Base-by-base conservation (phyloP, 768 basidiomycete genomes). In the Roridomyces roridus region DNA sequence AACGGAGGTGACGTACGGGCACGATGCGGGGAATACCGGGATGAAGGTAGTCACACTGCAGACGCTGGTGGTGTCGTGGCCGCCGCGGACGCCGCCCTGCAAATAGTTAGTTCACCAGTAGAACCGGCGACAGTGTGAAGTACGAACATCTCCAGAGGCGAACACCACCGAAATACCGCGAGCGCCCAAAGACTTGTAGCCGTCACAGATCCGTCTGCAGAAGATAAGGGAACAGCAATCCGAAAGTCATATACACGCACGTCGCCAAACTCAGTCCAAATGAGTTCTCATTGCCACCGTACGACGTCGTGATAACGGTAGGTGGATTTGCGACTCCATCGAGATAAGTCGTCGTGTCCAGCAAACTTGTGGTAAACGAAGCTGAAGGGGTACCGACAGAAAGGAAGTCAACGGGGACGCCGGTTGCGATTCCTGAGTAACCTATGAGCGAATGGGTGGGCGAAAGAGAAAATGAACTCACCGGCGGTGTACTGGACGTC, bases 1-100 rank as follows among this genome's bases (percentile, higher is more conserved):
- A n/a, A 68, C 67, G 20, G 57, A 25, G 29, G 67, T 68, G 26
- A 68, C 66, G 43, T 37, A 68, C 6, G 66, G 64, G 53, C 64
- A 67, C 8, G 54, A 54, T 21, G 51, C 54, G 12, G 66, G 66
- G 55, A 57, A 57, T 5, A 41, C 37, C 7, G 47, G 8, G 46
- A 50, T 15, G 34, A 50, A 57, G 21, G 28, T 28, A n/a, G 25
- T 42, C 25, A 23, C 10, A 12, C 31, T 43, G 45, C 53, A 55
- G 21, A 29, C 20, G 53, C 45, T 26, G 37, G 35, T 37, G 20
- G 29, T 20, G 46, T 55, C 53, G 44, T 55, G 53, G 35, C 26
- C n/a, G n/a, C n/a, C n/a, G n/a, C n/a, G n/a, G n/a, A n/a, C n/a
- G n/a, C n/a, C n/a, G n/a, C n/a, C n/a, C 28, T 36, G 46, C n/a